Evolutionary conservation across 139 green algal genomes (phyloP).

Genomic region (Limnomonas spitsbergensis): DNA sequence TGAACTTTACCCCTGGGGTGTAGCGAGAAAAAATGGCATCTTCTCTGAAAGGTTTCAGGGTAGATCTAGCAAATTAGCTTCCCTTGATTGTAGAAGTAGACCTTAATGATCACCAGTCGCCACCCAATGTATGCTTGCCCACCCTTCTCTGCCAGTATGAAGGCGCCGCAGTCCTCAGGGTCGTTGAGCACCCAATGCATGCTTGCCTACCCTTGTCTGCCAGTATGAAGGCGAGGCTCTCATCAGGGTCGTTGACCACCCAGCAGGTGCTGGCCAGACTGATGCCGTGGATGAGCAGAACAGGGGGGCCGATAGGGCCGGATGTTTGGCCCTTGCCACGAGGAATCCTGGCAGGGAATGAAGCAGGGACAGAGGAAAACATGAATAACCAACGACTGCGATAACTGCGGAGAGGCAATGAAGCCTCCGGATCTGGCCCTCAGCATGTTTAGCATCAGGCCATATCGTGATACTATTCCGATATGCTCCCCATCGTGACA

Average conservation of each 20-base stretch:
- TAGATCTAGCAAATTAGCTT: too few species aligned
- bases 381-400: too few species aligned
- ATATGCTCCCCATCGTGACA: too few species aligned
- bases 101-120: constrained; percentile 1
- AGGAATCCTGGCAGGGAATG: background rate
- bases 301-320: constrained; percentile 23
- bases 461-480: too few species aligned
- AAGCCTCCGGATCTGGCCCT: too few species aligned
- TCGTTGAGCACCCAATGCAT: constrained; percentile 50
- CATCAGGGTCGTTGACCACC: constrained; percentile 48
- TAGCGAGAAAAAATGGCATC: background rate
- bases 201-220: constrained; percentile 59
- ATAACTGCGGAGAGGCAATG: too few species aligned
- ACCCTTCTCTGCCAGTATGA: constrained; percentile 73
- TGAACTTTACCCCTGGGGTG: too few species aligned
- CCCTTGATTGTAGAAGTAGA: too few species aligned
- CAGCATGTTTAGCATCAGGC: too few species aligned
- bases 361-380: too few species aligned
- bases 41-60: too few species aligned
- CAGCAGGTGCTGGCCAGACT: constrained; percentile 47
- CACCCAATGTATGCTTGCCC: too few species aligned
- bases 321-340: background rate
- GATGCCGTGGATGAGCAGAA: constrained; percentile 79
- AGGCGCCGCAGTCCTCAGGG: constrained; percentile 59
- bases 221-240: constrained; percentile 76